These are phyloP conservation scores for Tolypocladium amazonense DNA, from an alignment of 2,329 filamentous ascomycete genomes.

Conservation along the genomic window DNA sequence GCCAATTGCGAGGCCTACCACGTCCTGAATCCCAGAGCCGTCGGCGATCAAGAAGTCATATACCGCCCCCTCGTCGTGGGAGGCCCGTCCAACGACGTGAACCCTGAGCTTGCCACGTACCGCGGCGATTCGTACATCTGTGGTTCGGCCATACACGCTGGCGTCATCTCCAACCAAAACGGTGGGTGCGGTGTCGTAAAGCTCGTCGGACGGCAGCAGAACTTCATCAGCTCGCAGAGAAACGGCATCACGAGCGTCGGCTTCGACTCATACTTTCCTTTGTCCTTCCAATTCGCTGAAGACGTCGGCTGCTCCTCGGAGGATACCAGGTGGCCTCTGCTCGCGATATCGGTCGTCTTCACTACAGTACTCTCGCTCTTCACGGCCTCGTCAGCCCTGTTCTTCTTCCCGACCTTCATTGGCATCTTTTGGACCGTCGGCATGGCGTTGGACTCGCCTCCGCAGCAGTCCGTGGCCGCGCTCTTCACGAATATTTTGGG, in stretches of 20 bases:
- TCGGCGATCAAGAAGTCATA: constrained; percentile 57
- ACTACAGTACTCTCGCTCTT: constrained; percentile 71
- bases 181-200: constrained; percentile 78
- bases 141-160: constrained; percentile 73
- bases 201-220: constrained; percentile 56
- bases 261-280: constrained; percentile 85
- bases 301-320: constrained; percentile 56
- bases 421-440: constrained; percentile 85
- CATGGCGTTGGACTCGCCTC: constrained; percentile 78
- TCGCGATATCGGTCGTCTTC: constrained; percentile 73
- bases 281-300: constrained; percentile 67
- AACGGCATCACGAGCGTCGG: constrained; percentile 66
- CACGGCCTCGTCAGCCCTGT: constrained; percentile 64
- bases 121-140: constrained; percentile 87
- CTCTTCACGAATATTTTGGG: constrained; percentile 71
- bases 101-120: constrained; percentile 48
- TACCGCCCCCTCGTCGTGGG: constrained; percentile 59
- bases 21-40: constrained; percentile 62
- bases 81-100: constrained; percentile 39
- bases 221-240: constrained; percentile 53
- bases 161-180: constrained; percentile 57
- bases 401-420: constrained; percentile 76
- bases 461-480: constrained; percentile 52
- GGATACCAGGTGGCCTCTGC: constrained; percentile 75
- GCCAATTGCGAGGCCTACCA: constrained; percentile 57